These are phyloP conservation scores for Halophytophthora batemanensis DNA, from an alignment of 352 stramenopile species.

Conservation along the genomic window DNA sequence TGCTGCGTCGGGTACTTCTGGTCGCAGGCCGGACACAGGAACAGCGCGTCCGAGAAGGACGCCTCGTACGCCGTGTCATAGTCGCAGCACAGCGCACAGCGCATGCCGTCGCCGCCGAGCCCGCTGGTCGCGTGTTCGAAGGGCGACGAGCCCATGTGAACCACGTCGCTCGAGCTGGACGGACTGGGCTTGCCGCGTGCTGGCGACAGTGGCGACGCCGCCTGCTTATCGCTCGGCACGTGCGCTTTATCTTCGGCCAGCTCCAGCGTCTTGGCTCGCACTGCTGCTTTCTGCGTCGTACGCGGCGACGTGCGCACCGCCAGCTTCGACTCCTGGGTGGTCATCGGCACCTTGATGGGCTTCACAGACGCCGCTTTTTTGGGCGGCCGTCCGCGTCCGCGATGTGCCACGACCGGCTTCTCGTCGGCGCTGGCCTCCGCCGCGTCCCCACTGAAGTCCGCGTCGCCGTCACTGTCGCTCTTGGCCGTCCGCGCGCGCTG, in stretches of 20 bases:
- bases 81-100: constrained; percentile 64
- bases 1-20: constrained; percentile 82
- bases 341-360: constrained; percentile 13
- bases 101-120: constrained; percentile 31
- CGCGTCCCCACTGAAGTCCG: too few species aligned
- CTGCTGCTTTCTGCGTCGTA: neutral
- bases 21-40: constrained; percentile 69
- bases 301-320: neutral
- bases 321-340: constrained; percentile 2
- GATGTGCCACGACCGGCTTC: constrained; percentile 9
- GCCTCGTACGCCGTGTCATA: constrained; percentile 32
- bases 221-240: too few species aligned
- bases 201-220: too few species aligned
- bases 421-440: too few species aligned
- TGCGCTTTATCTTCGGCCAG: too few species aligned
- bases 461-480: too few species aligned
- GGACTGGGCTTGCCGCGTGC: constrained; percentile 24
- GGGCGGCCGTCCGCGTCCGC: constrained; percentile 19
- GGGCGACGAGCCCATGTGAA: constrained; percentile 27
- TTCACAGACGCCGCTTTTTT: too few species aligned
- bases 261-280: neutral
- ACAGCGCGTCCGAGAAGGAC: constrained; percentile 48
- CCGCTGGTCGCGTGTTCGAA: too few species aligned
- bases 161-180: constrained; percentile 47
- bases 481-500: neutral